Evolutionary conservation across 441 rosid genomes (phyloP), one percentile per base, ranked within the genome.

Genomic region (Gossypium schwendimanii): DNA sequence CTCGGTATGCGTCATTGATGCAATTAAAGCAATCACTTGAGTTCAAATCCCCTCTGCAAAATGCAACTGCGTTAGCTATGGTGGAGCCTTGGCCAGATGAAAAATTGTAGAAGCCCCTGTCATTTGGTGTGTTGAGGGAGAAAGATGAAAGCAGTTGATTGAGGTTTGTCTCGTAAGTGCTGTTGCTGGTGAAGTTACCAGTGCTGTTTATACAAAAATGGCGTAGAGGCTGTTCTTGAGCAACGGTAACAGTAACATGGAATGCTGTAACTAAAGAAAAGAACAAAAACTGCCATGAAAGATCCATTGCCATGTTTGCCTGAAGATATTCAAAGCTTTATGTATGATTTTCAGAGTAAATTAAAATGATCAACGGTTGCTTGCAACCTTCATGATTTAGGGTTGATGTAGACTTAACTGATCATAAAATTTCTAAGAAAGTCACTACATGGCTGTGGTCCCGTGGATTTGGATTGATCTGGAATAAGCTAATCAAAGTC

Each of bases 1-100:
- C 47, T 5, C 8, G 31, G 52, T 64, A 65, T 6, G 82, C 83
- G 47, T 36, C 17, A 2, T 28, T 76, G 0, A 87, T 57, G 72
- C 89, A 88, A 1, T 24, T 55, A 15, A 58, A 55, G 70, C 91
- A 85, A 54, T 7, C 80, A 26, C 55, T 77, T 15, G 73, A 66
- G 24, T 4, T 68, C 45, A 77, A 59, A 63, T 87, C 91, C 53
- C 82, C 75, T 72, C 87, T 80, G 54, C 91, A 88, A 0, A 80
- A 76, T 2, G 54, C 74, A n/a, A 65, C 52, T 1, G 71, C 76
- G 11, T 77, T 64, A 7, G 72, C 81, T 57, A 0, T 44, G 31
- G 70, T 61, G 1, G 28, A 2, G 24, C 17, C 58, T 21, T 45
- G 31, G 20, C 87, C 85, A 1, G 50, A 36, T 0, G 85, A 67